Evolutionary conservation across 148 eudicot genomes (phyloP).

Genomic region (Dianthus caryophyllus): DNA sequence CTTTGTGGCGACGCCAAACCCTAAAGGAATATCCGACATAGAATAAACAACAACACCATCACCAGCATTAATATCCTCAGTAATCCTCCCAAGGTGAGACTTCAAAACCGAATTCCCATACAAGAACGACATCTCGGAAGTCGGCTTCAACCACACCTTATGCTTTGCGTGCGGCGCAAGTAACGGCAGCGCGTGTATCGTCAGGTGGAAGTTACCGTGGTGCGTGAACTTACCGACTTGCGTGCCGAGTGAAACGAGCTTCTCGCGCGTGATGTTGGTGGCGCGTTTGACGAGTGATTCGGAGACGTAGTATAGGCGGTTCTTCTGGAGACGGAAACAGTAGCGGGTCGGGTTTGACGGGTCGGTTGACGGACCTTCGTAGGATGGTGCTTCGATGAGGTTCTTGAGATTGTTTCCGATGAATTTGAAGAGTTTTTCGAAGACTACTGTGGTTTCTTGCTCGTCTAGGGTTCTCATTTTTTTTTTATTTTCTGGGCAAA

Average conservation of each 20-base stretch:
- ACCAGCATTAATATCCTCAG: slow-evolving; percentile 60
- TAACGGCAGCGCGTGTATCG: slow-evolving; percentile 52
- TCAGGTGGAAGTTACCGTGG: slow-evolving; percentile 66
- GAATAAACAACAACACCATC: slow-evolving; percentile 90
- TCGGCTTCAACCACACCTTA: slow-evolving; percentile 91
- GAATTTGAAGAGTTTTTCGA: slow-evolving; percentile 88
- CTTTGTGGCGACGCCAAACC: slow-evolving; percentile 77
- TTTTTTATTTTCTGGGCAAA: too few species aligned
- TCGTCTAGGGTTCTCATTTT: slow-evolving; percentile 87
- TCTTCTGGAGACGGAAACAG: slow-evolving; percentile 82
- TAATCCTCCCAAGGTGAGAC: slow-evolving; percentile 85
- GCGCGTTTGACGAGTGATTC: slow-evolving; percentile 82
- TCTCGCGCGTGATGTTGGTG: slow-evolving; percentile 70
- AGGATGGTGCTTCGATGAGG: slow-evolving; percentile 72
- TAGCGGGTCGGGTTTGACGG: slow-evolving; percentile 53
- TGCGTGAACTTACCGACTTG: slow-evolving; percentile 79
- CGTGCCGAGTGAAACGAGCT: slow-evolving; percentile 54
- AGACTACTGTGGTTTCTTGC: slow-evolving; percentile 73
- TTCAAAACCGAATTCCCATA: slow-evolving; percentile 86
- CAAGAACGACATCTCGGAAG: slow-evolving; percentile 82
- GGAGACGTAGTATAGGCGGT: slow-evolving; percentile 68
- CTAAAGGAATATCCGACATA: slow-evolving; percentile 87
- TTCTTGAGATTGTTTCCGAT: slow-evolving; percentile 86
- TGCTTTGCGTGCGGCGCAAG: slow-evolving; percentile 78
- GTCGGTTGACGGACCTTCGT: slow-evolving; percentile 69